Conservation (phyloP, 306 rosid species). For the Herpetospermum pedunculosum region DNA sequence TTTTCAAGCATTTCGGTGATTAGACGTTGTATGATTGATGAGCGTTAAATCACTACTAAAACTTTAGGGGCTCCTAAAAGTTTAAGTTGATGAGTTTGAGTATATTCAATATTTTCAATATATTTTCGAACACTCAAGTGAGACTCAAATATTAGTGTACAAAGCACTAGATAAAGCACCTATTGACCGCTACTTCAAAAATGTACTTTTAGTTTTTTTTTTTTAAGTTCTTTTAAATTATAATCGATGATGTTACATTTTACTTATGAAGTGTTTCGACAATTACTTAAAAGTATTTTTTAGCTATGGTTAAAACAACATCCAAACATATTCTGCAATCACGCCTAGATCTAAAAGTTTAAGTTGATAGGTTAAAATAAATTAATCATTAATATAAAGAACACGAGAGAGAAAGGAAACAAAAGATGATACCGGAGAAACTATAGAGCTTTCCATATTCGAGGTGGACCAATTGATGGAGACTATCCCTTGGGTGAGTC, state of each 20-base stretch:
- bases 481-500: conserved; percentile 35
- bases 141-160: no score
- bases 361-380: not conserved
- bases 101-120: no score
- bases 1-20: not conserved
- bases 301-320: not conserved
- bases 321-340: not conserved
- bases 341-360: not conserved
- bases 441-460: conserved; percentile 38
- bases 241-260: not conserved
- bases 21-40: not conserved
- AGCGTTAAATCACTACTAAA: no score
- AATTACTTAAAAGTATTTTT: not conserved
- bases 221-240: no score
- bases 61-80: not conserved
- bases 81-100: no score
- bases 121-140: no score
- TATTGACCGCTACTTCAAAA: no score
- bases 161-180: no score
- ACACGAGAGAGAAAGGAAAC: not conserved
- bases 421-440: conserved; percentile 37
- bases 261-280: not conserved
- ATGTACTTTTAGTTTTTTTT: no score
- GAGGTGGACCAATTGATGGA: conserved; percentile 48
- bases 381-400: not conserved